Evolutionary conservation across 1,139 yeast species (phyloP), one percentile per base, ranked within the genome.

Genomic region (Hyphopichia khmerensis): DNA sequence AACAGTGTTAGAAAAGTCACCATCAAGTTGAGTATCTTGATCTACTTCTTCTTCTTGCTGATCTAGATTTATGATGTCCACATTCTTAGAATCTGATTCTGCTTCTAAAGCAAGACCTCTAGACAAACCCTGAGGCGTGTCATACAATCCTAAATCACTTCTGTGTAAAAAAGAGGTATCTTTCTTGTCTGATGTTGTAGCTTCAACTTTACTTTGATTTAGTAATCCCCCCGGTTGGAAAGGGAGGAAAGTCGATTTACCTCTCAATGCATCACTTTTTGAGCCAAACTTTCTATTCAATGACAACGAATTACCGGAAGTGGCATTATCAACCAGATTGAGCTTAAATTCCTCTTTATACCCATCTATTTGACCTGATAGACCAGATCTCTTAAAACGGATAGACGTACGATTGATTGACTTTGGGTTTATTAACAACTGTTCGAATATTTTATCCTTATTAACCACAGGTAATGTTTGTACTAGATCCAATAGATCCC

Each of bases 221-320:
- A 81, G 64, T 15, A 88, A 60, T 2, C 98, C 98, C 50, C 99
- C 98, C 0, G 99, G 99, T 42, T 87, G 84, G 59, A 95, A 93
- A 0, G 99, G 99, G 55, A 93, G 67, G 55, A 79, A 87, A 18
- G 83, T 78, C 0, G 96, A 77, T 7, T 82, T 74, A 0, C 98
- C 98, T 38, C 77, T 70, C 2, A 88, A 67, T 2, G 83, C 69
- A 41, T 82, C 86, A 23, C 75, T 70, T 49, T 80, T 82, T 3
- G 85, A 73, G 7, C 83, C 80, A 49, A 83, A 80, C 46, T 82
- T 78, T 50, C 99, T 75, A 35, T 76, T 82, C 45, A 90, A 60
- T 2, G 95, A 83, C 41, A 90, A 67, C 0, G 96, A 87, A 49
- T 84, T 85, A 16, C 82, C 74, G 3, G 91, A 78, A 17, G 64